Conservation (phyloP, 78 protist species). For the Protostelium mycophagum region DNA sequence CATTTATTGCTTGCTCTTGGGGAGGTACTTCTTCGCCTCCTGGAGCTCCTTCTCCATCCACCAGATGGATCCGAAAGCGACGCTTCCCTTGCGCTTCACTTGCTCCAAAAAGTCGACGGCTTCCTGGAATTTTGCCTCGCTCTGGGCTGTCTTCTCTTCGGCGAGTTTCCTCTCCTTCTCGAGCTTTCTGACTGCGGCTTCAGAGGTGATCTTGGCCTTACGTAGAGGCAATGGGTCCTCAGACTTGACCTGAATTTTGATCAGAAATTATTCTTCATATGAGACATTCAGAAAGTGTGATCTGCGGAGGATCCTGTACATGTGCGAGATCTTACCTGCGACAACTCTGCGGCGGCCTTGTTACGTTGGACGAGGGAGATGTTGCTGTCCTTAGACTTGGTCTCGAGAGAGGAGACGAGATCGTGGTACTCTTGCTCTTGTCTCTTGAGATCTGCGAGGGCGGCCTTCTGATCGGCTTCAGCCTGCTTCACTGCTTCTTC, state of each 20-base stretch:
- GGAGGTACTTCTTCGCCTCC: background rate
- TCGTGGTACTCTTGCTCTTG: background rate
- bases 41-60: background rate
- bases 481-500: background rate
- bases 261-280: too few species aligned
- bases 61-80: background rate
- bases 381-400: background rate
- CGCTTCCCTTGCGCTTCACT: slow-evolving; percentile 2
- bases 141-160: background rate
- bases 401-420: background rate
- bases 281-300: background rate
- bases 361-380: background rate
- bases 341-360: background rate
- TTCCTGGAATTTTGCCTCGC: background rate
- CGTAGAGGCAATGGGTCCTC: background rate
- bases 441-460: background rate
- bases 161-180: background rate
- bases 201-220: background rate
- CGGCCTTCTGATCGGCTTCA: background rate
- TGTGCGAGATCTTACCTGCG: background rate
- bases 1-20: background rate
- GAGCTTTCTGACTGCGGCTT: background rate
- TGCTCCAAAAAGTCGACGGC: background rate
- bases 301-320: background rate
- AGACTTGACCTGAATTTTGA: background rate